Evolutionary conservation across 2,329 filamentous ascomycete genomes (phyloP).

Genomic region (Achaetomium macrosporum): DNA sequence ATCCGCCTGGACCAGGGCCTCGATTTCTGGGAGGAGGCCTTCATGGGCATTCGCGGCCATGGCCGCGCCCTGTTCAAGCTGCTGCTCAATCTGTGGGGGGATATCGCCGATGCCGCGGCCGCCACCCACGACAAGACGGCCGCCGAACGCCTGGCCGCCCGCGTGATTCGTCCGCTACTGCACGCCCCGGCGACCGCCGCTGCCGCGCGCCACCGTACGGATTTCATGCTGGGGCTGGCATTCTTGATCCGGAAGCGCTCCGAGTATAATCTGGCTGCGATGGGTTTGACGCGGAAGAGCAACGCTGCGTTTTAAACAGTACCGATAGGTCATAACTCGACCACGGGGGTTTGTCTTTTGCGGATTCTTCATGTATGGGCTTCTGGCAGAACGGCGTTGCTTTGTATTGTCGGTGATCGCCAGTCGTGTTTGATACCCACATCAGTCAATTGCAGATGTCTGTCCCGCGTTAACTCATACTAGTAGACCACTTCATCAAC

Average conservation of each 20-base stretch:
- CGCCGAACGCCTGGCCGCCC: slow-evolving; percentile 36
- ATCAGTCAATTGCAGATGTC: too few species aligned
- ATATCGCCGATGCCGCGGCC: slow-evolving; percentile 34
- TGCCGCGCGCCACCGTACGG: slow-evolving; percentile 31
- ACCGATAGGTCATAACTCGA: background rate
- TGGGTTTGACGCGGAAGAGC: slow-evolving; percentile 23
- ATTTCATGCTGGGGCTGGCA: slow-evolving; percentile 38
- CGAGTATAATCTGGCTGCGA: slow-evolving; percentile 35
- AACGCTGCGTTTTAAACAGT: slow-evolving; percentile 6
- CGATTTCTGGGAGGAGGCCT: slow-evolving; percentile 43
- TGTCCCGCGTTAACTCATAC: too few species aligned
- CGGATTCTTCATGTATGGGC: too few species aligned
- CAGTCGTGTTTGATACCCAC: too few species aligned
- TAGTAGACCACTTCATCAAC: too few species aligned
- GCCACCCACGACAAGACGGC: slow-evolving; percentile 35
- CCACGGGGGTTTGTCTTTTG: too few species aligned
- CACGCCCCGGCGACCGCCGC: slow-evolving; percentile 25
- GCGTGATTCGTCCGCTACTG: slow-evolving; percentile 37
- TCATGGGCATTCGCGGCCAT: slow-evolving; percentile 35
- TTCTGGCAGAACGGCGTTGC: too few species aligned
- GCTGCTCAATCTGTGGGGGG: slow-evolving; percentile 40
- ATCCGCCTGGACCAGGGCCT: slow-evolving; percentile 37
- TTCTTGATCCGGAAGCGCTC: slow-evolving; percentile 39
- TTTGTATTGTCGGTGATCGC: too few species aligned
- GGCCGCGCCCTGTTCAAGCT: slow-evolving; percentile 37